Evolutionary conservation across 2,329 filamentous ascomycete species (phyloP).

Genomic region (Exophiala mesophila): DNA sequence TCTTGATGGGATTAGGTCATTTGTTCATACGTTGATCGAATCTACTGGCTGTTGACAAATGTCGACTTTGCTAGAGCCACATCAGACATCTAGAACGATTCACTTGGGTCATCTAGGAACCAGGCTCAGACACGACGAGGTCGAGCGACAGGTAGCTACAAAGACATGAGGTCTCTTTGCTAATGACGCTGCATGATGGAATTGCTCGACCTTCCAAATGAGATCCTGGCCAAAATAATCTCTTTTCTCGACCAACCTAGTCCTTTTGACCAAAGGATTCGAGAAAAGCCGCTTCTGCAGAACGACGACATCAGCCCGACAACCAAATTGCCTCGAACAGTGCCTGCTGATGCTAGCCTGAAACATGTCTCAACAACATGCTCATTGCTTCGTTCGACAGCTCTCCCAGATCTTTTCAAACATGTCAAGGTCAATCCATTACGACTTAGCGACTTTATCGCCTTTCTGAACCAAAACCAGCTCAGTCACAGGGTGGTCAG

Average conservation of each 20-base stretch:
- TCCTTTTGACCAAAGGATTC: constrained; percentile 37
- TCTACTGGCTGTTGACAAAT: too few species aligned
- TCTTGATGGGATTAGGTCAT: too few species aligned
- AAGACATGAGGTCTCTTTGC: too few species aligned
- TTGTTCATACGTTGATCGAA: too few species aligned
- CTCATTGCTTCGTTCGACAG: constrained; percentile 48
- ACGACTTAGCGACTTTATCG: constrained; percentile 33
- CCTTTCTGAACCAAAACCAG: constrained; percentile 33
- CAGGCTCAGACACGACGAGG: too few species aligned
- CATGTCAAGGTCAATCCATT: constrained; percentile 42
- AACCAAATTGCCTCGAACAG: not conserved
- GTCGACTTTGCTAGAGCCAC: too few species aligned
- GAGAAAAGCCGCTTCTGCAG: constrained; percentile 45
- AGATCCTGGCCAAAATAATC: constrained; percentile 57
- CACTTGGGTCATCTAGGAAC: too few species aligned
- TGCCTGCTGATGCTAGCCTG: constrained; percentile 31
- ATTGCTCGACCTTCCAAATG: constrained; percentile 49
- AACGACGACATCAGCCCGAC: constrained; percentile 32
- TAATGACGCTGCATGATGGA: too few species aligned
- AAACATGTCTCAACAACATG: constrained; percentile 55
- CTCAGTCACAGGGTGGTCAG: constrained; percentile 42
- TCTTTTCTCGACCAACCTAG: constrained; percentile 44
- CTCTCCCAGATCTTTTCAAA: constrained; percentile 55
- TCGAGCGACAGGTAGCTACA: too few species aligned
- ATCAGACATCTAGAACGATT: too few species aligned